phyloP scores from a whole-genome alignment of 352 stramenopile species.

The Phytopythium cucurbitacearum region DNA sequence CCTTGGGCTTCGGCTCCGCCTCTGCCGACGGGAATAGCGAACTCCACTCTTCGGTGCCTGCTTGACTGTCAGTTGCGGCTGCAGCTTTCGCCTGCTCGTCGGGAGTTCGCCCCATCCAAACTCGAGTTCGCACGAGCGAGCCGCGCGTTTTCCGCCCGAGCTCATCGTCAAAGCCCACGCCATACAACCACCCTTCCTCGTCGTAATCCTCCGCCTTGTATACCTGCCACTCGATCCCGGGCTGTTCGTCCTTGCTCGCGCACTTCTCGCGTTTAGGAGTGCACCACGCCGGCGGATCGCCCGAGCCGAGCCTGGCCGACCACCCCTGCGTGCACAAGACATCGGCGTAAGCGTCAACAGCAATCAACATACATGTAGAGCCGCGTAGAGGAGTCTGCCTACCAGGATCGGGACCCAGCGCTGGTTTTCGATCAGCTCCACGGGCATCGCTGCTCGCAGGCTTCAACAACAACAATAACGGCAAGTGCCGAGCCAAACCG shows the following conservation, averaged over 20 bases:
- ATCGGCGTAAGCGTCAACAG: constrained; percentile 3
- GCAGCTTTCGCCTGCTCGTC: constrained; percentile 21
- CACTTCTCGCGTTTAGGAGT: constrained; percentile 36
- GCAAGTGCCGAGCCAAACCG: too few relatives aligned
- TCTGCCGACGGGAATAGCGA: constrained; percentile 28
- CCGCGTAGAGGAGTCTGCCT: constrained; percentile 12
- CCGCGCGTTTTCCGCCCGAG: constrained; percentile 55
- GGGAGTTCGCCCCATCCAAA: constrained; percentile 59
- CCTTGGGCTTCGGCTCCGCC: constrained; percentile 5
- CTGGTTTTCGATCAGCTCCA: constrained; percentile 86
- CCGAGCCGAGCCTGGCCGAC: constrained; percentile 57
- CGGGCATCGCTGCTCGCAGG: constrained; percentile 14
- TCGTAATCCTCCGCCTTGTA: constrained; percentile 86
- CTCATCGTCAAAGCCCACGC: constrained; percentile 56
- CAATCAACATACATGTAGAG: constrained; percentile 3
- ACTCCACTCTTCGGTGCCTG: constrained; percentile 25
- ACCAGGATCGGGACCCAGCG: constrained; percentile 80
- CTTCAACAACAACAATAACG: too few relatives aligned
- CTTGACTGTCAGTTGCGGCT: constrained; percentile 11
- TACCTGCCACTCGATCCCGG: constrained; percentile 63
- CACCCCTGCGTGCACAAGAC: constrained; percentile 44
- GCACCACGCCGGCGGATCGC: constrained; percentile 72
- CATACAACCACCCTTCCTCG: constrained; percentile 82
- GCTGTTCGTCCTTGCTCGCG: constrained; percentile 50
- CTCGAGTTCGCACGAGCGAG: constrained; percentile 71